Evolutionary conservation across 768 basidiomycete species (phyloP).

Genomic region (Pleurotus ostreatus): DNA sequence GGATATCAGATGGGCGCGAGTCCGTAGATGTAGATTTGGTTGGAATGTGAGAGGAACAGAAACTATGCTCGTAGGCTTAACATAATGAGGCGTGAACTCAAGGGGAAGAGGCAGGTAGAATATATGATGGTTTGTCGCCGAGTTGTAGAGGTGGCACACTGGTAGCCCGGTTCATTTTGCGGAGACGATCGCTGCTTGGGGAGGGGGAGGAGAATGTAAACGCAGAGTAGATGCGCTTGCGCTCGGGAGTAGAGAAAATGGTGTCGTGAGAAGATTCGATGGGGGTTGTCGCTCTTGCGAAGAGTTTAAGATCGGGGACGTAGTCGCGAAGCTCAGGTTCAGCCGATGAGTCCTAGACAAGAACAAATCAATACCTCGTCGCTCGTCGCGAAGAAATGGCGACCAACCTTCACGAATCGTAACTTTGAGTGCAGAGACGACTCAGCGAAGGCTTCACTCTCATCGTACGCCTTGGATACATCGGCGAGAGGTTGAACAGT

Average conservation of each 20-base stretch:
- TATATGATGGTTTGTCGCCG: constrained; percentile 5
- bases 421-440: constrained; percentile 30
- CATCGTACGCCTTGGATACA: constrained; percentile 67
- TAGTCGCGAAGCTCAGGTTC: constrained; percentile 60
- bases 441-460: constrained; percentile 23
- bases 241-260: constrained; percentile 71
- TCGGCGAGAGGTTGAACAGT: constrained; percentile 79
- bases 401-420: constrained; percentile 46
- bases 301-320: constrained; percentile 30
- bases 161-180: constrained; percentile 33
- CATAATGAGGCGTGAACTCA: not conserved
- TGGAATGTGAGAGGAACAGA: no score
- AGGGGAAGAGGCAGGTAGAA: constrained; percentile 3
- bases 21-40: no score
- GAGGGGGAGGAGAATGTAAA: constrained; percentile 81
- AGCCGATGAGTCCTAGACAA: constrained; percentile 43
- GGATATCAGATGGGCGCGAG: no score
- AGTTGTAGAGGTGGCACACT: constrained; percentile 12
- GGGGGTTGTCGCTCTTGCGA: constrained; percentile 21
- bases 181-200: constrained; percentile 52
- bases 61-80: no score
- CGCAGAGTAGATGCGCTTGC: constrained; percentile 65
- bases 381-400: not conserved
- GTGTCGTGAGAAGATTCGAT: constrained; percentile 21
- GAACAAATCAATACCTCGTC: constrained; percentile 8